Evolutionary conservation across 371 early-diverging fungal genomes (phyloP).

Genomic region (Haplosporangium sp.): DNA sequence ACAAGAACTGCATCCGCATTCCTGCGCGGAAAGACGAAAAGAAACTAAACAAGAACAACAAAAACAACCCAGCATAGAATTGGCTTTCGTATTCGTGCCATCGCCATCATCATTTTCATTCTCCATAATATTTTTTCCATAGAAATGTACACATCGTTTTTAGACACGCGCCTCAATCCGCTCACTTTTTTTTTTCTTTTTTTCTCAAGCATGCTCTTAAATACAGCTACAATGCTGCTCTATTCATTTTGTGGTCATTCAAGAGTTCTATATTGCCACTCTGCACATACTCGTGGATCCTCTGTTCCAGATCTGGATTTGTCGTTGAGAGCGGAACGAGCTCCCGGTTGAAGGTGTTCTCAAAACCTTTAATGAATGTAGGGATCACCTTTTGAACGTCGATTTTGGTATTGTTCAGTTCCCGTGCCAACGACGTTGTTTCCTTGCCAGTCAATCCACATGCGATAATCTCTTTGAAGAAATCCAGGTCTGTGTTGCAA

Average conservation of each 20-base stretch:
- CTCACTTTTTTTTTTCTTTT: too few species aligned
- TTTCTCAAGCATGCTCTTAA: too few species aligned
- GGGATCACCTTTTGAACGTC: constrained; percentile 54
- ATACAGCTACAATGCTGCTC: not conserved
- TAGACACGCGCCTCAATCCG: too few species aligned
- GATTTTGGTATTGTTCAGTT: constrained; percentile 47
- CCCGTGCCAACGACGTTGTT: constrained; percentile 78
- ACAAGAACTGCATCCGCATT: constrained; percentile 33
- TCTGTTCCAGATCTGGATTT: constrained; percentile 24
- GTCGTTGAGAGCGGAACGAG: constrained; percentile 35
- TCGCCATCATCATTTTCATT: too few species aligned
- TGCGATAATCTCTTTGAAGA: constrained; percentile 91
- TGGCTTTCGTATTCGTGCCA: too few species aligned
- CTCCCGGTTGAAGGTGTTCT: constrained; percentile 45
- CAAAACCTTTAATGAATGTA: constrained; percentile 49
- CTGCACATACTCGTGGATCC: constrained; percentile 21
- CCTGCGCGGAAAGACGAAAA: constrained; percentile 40
- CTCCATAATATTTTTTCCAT: too few species aligned
- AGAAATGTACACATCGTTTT: too few species aligned
- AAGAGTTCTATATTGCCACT: constrained; percentile 7
- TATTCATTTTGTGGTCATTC: not conserved
- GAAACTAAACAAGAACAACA: constrained; percentile 24
- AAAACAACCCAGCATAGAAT: not conserved
- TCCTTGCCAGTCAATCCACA: constrained; percentile 88
- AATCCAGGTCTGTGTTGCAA: constrained; percentile 85